phyloP scores from a whole-genome alignment of 176 grass and related monocot genomes.

The Triticum aestivum region IWGSC_CS_RefSeq_v2.1 NC_057805.1:111325045-111325544 shows the following conservation, averaged over 20 bases:
- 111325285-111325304: background rate
- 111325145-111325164: background rate
- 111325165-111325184: background rate
- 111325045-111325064: background rate
- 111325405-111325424: constrained; percentile 97
- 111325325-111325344: background rate
- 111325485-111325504: constrained; percentile 78
- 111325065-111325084: background rate
- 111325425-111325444: constrained; percentile 96
- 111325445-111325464: constrained; percentile 92
- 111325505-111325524: constrained; percentile 81
- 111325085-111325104: background rate
- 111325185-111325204: background rate
- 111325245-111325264: background rate
- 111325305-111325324: background rate
- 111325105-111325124: background rate
- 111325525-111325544: background rate
- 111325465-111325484: constrained; percentile 87
- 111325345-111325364: background rate
- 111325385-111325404: constrained; percentile 92
- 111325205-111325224: background rate
- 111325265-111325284: background rate
- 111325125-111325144: background rate
- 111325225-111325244: background rate
- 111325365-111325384: constrained; percentile 59